phyloP scores from a whole-genome alignment of 1,284 basidiomycete genomes.

The Papiliotrema laurentii region DNA sequence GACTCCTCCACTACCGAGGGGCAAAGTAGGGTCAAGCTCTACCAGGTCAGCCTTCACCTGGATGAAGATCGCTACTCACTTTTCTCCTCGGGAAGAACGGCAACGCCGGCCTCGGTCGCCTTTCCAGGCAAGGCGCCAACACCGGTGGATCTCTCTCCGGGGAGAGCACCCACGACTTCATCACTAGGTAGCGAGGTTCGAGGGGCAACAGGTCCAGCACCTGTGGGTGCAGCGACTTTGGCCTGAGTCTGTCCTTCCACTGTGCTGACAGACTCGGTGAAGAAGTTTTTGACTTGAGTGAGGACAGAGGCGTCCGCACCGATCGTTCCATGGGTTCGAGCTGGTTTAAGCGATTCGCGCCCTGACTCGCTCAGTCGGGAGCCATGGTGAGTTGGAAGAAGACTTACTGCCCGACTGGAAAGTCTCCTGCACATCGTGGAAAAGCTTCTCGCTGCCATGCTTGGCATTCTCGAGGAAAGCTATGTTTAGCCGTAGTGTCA shows the following conservation, averaged over 20 bases:
- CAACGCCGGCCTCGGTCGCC: conserved; percentile 45
- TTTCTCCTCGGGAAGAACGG: conserved; percentile 50
- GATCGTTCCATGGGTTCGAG: conserved; percentile 13
- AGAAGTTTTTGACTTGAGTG: conserved; percentile 15
- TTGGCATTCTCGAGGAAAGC: conserved; percentile 10
- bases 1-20: no score
- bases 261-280: conserved; percentile 4
- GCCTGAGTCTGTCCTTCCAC: background rate
- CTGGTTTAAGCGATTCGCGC: conserved; percentile 1
- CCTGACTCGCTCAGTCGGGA: background rate
- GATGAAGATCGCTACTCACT: no score
- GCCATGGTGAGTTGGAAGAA: background rate
- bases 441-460: background rate
- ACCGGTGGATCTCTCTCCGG: conserved; percentile 39
- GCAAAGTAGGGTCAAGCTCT: no score
- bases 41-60: no score
- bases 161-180: conserved; percentile 28
- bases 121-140: conserved; percentile 49
- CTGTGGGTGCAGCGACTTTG: background rate
- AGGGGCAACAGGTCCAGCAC: conserved; percentile 10
- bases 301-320: conserved; percentile 12
- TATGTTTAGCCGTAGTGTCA: background rate
- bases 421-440: conserved; percentile 4
- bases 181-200: conserved; percentile 24
- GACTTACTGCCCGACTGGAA: background rate